Conservation (phyloP, 208 protist genomes). For the Blechomonas ayalai region DNA sequence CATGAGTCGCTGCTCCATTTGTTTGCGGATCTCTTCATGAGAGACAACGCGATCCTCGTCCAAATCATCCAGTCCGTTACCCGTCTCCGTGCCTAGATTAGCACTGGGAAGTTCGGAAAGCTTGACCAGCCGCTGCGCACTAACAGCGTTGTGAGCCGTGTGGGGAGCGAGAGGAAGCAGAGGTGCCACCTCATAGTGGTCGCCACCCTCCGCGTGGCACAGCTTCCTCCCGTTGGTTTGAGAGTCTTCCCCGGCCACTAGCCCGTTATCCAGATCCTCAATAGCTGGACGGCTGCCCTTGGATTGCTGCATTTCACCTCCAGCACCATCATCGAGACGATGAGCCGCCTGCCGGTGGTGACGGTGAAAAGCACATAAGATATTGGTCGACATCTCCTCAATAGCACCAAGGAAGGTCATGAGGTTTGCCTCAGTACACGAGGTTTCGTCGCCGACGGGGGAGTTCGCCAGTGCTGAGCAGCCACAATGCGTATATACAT, state of each 20-base stretch:
- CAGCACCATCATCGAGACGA: slow-evolving; percentile 4
- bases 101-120: slow-evolving; percentile 69
- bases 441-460: slow-evolving; percentile 5
- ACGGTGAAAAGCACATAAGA: slow-evolving; percentile 69
- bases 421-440: slow-evolving; percentile 85
- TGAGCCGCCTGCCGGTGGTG: slow-evolving; percentile 15
- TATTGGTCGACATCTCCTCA: slow-evolving; percentile 79
- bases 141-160: slow-evolving; percentile 40
- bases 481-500: slow-evolving; percentile 65
- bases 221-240: slow-evolving; percentile 7
- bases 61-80: slow-evolving; percentile 21
- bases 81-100: slow-evolving; percentile 29
- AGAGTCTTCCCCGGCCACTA: not conserved
- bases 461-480: slow-evolving; percentile 27
- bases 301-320: slow-evolving; percentile 5
- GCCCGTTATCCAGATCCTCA: slow-evolving; percentile 4
- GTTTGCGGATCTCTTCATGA: slow-evolving; percentile 70
- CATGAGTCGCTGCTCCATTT: slow-evolving; percentile 75
- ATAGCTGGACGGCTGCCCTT: not conserved
- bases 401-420: slow-evolving; percentile 85
- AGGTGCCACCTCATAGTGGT: slow-evolving; percentile 21
- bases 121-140: slow-evolving; percentile 51
- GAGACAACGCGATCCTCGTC: slow-evolving; percentile 77
- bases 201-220: no score
- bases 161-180: slow-evolving; percentile 37